phyloP scores from a whole-genome alignment of 2,329 filamentous ascomycete species.

The Pyrenochaeta sp. region DNA sequence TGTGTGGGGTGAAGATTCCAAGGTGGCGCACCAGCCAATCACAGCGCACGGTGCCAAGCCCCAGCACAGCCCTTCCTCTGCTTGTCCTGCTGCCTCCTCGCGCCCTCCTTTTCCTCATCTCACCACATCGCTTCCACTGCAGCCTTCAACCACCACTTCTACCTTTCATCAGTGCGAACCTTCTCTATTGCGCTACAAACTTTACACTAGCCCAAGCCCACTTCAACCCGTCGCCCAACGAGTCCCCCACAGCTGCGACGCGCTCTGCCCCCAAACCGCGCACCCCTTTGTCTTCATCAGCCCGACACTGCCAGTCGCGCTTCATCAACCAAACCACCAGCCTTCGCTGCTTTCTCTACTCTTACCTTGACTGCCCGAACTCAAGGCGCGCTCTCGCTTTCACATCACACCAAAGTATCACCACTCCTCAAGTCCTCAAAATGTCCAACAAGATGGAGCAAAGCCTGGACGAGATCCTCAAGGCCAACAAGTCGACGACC shows the following conservation, averaged over 20 bases:
- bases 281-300: constrained; percentile 24
- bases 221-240: constrained; percentile 10
- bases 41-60: background rate
- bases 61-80: background rate
- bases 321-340: constrained; percentile 15
- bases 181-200: constrained; percentile 14
- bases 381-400: constrained; percentile 16
- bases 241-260: constrained; percentile 24
- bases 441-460: constrained; percentile 84
- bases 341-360: constrained; percentile 12
- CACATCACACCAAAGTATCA: constrained; percentile 21
- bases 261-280: constrained; percentile 27
- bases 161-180: constrained; percentile 18
- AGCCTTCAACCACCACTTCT: constrained; percentile 11
- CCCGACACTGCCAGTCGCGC: constrained; percentile 14
- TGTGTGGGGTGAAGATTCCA: constrained; percentile 38
- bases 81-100: constrained; percentile 21
- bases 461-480: constrained; percentile 97
- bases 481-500: constrained; percentile 62
- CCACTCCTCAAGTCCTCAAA: constrained; percentile 20
- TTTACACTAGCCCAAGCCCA: constrained; percentile 26
- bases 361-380: constrained; percentile 19
- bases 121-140: constrained; percentile 8
- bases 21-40: constrained; percentile 21
- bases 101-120: constrained; percentile 21